A percentile compares a stretch with the other conserved stretches of the same genome.
These are phyloP conservation scores for Botrytis hyacinthi DNA, from an alignment of 2,329 filamentous ascomycete genomes.

Conservation along the genomic window DNA sequence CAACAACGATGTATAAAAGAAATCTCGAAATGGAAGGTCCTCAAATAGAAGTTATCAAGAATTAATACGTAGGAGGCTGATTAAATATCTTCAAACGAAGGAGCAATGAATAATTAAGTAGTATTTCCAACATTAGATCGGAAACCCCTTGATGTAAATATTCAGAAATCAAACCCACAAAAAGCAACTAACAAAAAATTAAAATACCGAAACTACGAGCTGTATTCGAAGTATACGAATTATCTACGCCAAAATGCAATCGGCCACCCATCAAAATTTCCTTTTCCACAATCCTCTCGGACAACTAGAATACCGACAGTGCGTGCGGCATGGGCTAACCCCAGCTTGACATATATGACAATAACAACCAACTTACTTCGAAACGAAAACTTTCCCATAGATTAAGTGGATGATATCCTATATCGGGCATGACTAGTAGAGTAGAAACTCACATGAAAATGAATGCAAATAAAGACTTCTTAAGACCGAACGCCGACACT, in stretches of 20 bases:
- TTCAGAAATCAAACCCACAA: background rate
- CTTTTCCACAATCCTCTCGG: conserved; percentile 10
- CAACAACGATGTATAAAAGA: background rate
- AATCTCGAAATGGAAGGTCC: background rate
- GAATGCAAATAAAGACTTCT: background rate
- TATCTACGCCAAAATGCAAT: background rate
- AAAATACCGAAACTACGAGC: background rate
- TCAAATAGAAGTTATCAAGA: background rate
- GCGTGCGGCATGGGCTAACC: background rate
- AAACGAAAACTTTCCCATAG: conserved; percentile 1
- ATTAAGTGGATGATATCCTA: background rate
- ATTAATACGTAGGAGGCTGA: background rate
- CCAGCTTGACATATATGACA: background rate
- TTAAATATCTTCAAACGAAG: background rate
- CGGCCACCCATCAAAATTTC: background rate
- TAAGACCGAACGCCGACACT: background rate
- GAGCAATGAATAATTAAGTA: background rate
- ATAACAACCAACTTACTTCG: background rate
- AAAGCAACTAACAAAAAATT: background rate
- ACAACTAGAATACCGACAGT: conserved; percentile 14
- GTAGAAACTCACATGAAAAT: background rate
- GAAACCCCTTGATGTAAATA: background rate
- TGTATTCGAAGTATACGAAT: background rate
- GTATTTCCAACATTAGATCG: background rate
- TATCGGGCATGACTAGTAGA: background rate